Base-by-base conservation (phyloP, 2,329 filamentous ascomycete species). In the Penicillium crustosum region DNA sequence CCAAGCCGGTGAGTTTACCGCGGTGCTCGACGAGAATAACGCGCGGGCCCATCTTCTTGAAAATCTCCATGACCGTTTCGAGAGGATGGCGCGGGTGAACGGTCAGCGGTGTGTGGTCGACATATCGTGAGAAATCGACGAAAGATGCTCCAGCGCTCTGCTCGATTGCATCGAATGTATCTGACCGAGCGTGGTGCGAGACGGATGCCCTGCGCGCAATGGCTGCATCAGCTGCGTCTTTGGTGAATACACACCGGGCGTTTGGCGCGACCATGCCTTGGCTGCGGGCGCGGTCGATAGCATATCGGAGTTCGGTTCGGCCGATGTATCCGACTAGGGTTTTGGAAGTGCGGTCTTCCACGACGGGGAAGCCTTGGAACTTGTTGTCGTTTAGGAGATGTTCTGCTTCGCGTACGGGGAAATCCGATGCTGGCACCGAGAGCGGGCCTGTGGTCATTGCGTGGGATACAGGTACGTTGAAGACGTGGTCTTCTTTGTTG, bases 1-100 rank as follows among this genome's bases (percentile, higher is more conserved):
- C 90, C 0, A 99, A 82, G 0, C 94, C 94, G 0, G 84, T 85
- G 2, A 99, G 82, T 49, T 86, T 85, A 15, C 94, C 94, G 58
- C 90, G 89, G 71, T 96, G 89, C 74, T 99, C 94, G 39, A 97
- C 89, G 4, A 99, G 82, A 49, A 99, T 93, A 6, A 97, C 92
- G 1, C 94, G 86, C 0, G 93, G 94, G 0, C 94, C 94, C 73
- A 99, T 95, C 78, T 97, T 99, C 74, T 93, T 93, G 81, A 99
- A 99, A 12, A 99, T 82, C 71, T 99, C 94, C 92, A 99, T 97
- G 33, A 96, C 93, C 0, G 94, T 99, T 76, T 99, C 94, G 0
- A 99, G 85, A 0, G 93, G 90, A 0, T 97, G 85, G 1, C 91
- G 87, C 0, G 94, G 94, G 70, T 99, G 94, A 1, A 93, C 93